Conservation (phyloP, 495 filamentous ascomycete species). For the Penicillium ochrochloron region DNA sequence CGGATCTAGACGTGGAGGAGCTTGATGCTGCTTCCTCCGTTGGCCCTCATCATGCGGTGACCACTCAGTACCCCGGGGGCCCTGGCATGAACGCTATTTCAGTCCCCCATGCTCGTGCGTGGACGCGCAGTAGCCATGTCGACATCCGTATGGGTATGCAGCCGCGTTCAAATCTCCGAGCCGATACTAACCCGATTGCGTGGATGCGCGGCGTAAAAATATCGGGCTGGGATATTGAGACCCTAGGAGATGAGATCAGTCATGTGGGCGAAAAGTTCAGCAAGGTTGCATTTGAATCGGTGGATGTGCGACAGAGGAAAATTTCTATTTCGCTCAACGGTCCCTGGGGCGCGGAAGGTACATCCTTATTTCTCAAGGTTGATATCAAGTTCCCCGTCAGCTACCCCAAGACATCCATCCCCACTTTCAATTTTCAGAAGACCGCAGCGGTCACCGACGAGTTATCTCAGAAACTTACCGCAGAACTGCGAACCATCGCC, state of each 20-base stretch:
- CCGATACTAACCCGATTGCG: conserved; percentile 74
- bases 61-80: conserved; percentile 33
- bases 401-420: conserved; percentile 72
- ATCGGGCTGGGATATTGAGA: conserved; percentile 75
- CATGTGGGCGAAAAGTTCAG: conserved; percentile 79
- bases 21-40: conserved; percentile 37
- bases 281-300: conserved; percentile 86
- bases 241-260: conserved; percentile 84
- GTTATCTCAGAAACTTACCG: conserved; percentile 62
- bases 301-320: conserved; percentile 74
- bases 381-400: conserved; percentile 76
- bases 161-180: conserved; percentile 58
- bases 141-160: conserved; percentile 66
- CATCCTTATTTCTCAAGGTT: conserved; percentile 75
- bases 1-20: conserved; percentile 42
- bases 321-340: conserved; percentile 80
- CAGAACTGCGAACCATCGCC: conserved; percentile 72
- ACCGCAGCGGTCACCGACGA: conserved; percentile 77
- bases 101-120: conserved; percentile 47
- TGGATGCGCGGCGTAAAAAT: conserved; percentile 97
- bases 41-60: conserved; percentile 26
- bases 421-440: conserved; percentile 73
- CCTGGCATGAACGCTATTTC: conserved; percentile 57
- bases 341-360: conserved; percentile 78
- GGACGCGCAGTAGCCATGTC: conserved; percentile 50